Conservation (phyloP, 2,329 filamentous ascomycete species). For the Calonectria hawksworthii region DNA sequence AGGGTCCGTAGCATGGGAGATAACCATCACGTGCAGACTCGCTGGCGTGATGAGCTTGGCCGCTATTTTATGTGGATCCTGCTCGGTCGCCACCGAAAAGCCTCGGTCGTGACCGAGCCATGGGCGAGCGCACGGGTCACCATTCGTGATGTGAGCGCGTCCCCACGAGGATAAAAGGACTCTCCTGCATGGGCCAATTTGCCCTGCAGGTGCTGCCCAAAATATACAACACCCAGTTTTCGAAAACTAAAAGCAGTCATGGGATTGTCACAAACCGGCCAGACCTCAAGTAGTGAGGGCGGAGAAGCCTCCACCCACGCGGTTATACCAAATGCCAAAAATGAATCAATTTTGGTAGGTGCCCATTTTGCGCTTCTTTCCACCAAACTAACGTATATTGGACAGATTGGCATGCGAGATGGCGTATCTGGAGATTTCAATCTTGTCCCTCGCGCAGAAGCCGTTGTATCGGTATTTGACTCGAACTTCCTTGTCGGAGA, state of each 20-base stretch:
- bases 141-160: neutral
- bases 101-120: neutral
- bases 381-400: neutral
- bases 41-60: no score
- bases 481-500: conserved; percentile 47
- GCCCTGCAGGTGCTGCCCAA: neutral
- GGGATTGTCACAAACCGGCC: neutral
- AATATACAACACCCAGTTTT: neutral
- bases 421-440: conserved; percentile 42
- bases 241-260: neutral
- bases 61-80: neutral
- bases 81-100: neutral
- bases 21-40: neutral
- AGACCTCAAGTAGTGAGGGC: neutral
- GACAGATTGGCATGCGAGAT: conserved; percentile 45
- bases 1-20: neutral
- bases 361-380: neutral
- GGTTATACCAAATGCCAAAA: conserved; percentile 42
- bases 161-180: neutral
- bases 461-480: conserved; percentile 46
- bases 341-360: conserved; percentile 39
- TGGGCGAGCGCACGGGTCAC: neutral
- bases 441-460: conserved; percentile 40
- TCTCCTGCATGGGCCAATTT: neutral
- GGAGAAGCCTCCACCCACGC: conserved; percentile 32